phyloP scores from a whole-genome alignment of 371 early-diverging fungal genomes.

The Smittium culicis region DNA sequence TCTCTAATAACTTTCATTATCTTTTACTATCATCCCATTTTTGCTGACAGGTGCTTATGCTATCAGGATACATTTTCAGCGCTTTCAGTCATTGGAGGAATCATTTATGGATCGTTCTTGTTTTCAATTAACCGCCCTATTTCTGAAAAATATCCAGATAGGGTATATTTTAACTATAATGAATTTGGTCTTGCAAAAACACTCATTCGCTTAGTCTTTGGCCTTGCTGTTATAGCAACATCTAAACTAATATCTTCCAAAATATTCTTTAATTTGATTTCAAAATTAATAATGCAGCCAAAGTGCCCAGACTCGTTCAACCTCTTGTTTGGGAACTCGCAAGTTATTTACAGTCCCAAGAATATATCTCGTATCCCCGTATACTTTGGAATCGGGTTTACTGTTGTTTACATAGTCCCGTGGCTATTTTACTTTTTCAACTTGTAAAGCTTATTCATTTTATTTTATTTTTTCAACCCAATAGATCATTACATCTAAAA shows the following conservation, averaged over 20 bases:
- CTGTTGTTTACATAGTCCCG: slow-evolving; percentile 17
- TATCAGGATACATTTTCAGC: slow-evolving; percentile 12
- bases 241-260: slow-evolving; percentile 28
- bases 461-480: too few species aligned
- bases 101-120: slow-evolving; percentile 1
- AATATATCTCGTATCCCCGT: slow-evolving; percentile 31
- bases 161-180: slow-evolving; percentile 18
- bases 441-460: too few species aligned
- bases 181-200: slow-evolving; percentile 17
- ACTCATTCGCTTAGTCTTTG: slow-evolving; percentile 20
- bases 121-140: slow-evolving; percentile 7
- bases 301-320: background rate
- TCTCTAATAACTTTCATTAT: background rate
- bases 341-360: slow-evolving; percentile 23
- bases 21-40: slow-evolving; percentile 8
- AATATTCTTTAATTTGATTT: slow-evolving; percentile 10
- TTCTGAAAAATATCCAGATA: slow-evolving; percentile 18
- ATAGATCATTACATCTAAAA: too few species aligned
- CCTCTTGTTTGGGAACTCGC: slow-evolving; percentile 12
- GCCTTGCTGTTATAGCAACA: slow-evolving; percentile 17
- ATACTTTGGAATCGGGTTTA: slow-evolving; percentile 24
- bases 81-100: background rate
- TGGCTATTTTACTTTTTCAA: slow-evolving; percentile 11
- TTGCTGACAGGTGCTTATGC: slow-evolving; percentile 7
- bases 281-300: background rate